Evolutionary conservation across 805 yeast genomes (phyloP), one percentile per base, ranked within the genome.

Genomic region (Barnettozyma sp.): DNA sequence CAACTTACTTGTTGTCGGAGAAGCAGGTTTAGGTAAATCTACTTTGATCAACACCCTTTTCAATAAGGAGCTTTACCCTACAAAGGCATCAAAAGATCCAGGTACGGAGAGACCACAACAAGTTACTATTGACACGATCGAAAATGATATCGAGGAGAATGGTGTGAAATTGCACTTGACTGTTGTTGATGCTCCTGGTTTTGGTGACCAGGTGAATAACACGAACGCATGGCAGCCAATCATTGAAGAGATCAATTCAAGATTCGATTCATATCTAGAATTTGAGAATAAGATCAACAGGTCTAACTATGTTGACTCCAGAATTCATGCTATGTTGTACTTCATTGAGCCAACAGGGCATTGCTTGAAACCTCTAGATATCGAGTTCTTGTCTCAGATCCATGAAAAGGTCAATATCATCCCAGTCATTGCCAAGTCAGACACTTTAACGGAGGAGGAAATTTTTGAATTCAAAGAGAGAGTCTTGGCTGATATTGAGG

Each of bases 331-430:
- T 22, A 77, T 87, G 57, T 65, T 92, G 44, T 92, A 88, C 63
- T 90, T 92, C 52, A 83, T 92, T 53, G 96, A 90, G 63, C 98
- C 98, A 49, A 88, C 97, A 18, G 97, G 96, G 42, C 98, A 92
- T 63, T 76, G 84, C 28, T 71, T 92, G 58, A 83, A 80, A 58
- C 79, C 96, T 14, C 70, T 92, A 52, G 98, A 92, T 60, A 77
- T 92, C 48, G 79, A 74, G 46, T 83, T 88, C 49, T 84, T 92
- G 85, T 79, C 80, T 56, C 76, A 77, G 56, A 76, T 92, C 44
- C 94, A 86, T 65, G 79, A 80, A 55, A 87, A 86, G 60, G 96
- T 88, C 43, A 92, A 92, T 59, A 71, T 92, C 60, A 84, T 92
- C 44, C 98, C 98, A 31, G 76, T 92, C 33, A 85, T 92, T 61